A percentile compares a stretch with the other conserved stretches of the same genome.
Evolutionary conservation across 1,284 basidiomycete genomes (phyloP).

Genomic region (Naganishia sp.): DNA sequence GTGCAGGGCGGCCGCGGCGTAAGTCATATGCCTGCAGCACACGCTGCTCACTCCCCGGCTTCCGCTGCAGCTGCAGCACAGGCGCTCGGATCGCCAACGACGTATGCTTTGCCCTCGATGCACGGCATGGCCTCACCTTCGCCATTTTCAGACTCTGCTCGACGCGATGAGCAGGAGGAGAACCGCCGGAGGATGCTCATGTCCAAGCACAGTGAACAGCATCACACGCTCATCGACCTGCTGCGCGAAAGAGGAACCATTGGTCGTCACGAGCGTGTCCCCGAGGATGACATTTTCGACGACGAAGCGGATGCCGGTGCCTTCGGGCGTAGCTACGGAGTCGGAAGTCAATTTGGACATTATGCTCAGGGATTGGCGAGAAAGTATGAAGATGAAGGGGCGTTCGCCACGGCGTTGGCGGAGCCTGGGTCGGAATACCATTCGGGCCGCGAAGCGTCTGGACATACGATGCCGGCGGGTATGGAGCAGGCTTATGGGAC

Average conservation of each 20-base stretch:
- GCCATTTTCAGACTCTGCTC: neutral
- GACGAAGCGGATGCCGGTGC: slow-evolving; percentile 8
- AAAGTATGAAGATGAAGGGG: slow-evolving; percentile 7
- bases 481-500: slow-evolving; percentile 13
- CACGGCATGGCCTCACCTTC: neutral
- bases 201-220: slow-evolving; percentile 28
- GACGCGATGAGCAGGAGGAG: neutral
- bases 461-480: neutral
- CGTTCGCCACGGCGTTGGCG: slow-evolving; percentile 16
- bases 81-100: slow-evolving; percentile 6
- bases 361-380: neutral
- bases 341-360: neutral
- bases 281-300: slow-evolving; percentile 28
- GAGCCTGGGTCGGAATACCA: slow-evolving; percentile 4
- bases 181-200: slow-evolving; percentile 10
- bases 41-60: neutral
- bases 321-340: neutral
- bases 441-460: neutral
- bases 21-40: neutral
- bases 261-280: slow-evolving; percentile 10
- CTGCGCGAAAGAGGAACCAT: slow-evolving; percentile 28
- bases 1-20: neutral
- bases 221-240: slow-evolving; percentile 26
- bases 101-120: neutral
- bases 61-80: slow-evolving; percentile 6